Conservation (phyloP, 176 grass and related monocot species). For the Hsuehochloa calcarea region DNA sequence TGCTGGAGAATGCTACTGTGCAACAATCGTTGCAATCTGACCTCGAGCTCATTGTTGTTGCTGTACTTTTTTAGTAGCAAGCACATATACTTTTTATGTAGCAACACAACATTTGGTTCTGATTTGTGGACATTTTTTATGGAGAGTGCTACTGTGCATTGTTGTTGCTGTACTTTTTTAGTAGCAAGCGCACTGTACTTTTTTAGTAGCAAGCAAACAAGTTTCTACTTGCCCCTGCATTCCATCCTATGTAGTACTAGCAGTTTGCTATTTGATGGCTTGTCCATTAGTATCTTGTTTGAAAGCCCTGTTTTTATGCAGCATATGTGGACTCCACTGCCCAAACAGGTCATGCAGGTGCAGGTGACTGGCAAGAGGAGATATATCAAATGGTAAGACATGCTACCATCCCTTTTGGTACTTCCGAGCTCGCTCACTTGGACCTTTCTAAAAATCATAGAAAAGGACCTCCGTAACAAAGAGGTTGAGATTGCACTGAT, state of each 20-base stretch:
- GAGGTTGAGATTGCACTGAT: not conserved
- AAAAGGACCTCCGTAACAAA: not conserved
- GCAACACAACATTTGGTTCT: not conserved
- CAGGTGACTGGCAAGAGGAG: constrained; percentile 69
- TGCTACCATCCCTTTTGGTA: not conserved
- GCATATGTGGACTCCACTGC: constrained; percentile 69
- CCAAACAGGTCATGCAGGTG: constrained; percentile 57
- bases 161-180: not conserved
- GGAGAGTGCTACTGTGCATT: not conserved
- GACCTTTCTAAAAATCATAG: not conserved
- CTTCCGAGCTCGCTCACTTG: not conserved
- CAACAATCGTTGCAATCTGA: not conserved
- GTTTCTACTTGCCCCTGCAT: not conserved
- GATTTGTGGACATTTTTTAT: not conserved
- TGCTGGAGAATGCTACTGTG: not conserved
- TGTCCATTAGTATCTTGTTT: constrained; percentile 31
- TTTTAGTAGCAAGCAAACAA: not conserved
- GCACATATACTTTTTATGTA: not conserved
- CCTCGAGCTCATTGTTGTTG: not conserved
- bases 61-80: not conserved
- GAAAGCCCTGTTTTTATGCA: constrained; percentile 38
- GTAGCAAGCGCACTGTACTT: not conserved
- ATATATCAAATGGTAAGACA: constrained; percentile 69
- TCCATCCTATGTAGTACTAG: not conserved
- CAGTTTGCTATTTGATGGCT: constrained; percentile 24